These are phyloP conservation scores for Chloris gayana DNA, from an alignment of 176 grass and related monocot species.

Conservation along the genomic window DNA sequence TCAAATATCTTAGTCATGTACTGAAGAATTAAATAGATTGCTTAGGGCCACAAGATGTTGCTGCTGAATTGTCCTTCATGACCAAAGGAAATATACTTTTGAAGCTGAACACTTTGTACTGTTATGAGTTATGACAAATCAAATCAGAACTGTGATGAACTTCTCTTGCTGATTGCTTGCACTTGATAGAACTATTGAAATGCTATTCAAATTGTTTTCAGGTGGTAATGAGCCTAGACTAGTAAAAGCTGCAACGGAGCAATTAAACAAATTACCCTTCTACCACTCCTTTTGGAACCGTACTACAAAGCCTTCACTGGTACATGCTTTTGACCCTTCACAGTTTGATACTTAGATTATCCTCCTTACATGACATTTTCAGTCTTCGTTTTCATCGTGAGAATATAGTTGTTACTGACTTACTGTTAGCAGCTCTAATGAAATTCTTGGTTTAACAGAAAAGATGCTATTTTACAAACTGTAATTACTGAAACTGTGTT, in stretches of 20 bases:
- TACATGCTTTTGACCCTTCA: slow-evolving; percentile 34
- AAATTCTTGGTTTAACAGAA: not conserved
- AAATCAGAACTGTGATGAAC: not conserved
- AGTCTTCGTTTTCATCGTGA: not conserved
- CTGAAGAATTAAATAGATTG: not conserved
- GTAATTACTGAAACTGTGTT: slow-evolving; percentile 13
- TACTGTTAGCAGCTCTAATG: not conserved
- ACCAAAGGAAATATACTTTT: not conserved
- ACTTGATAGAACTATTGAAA: not conserved
- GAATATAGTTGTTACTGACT: not conserved
- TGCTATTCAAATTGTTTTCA: slow-evolving; percentile 51
- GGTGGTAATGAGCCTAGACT: slow-evolving; percentile 89
- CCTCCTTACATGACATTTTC: not conserved
- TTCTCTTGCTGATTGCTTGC: not conserved
- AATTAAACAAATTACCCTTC: slow-evolving; percentile 90
- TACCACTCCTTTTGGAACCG: slow-evolving; percentile 99
- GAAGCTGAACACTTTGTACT: not conserved
- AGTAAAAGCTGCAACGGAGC: slow-evolving; percentile 78
- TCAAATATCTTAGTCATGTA: not conserved
- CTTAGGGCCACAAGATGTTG: not conserved
- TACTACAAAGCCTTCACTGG: slow-evolving; percentile 92
- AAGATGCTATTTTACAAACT: not conserved
- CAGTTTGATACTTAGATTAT: not conserved
- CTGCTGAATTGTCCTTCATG: not conserved
- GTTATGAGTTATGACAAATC: not conserved